phyloP scores from a whole-genome alignment of 768 basidiomycete genomes.

The Imleria badia region DNA sequence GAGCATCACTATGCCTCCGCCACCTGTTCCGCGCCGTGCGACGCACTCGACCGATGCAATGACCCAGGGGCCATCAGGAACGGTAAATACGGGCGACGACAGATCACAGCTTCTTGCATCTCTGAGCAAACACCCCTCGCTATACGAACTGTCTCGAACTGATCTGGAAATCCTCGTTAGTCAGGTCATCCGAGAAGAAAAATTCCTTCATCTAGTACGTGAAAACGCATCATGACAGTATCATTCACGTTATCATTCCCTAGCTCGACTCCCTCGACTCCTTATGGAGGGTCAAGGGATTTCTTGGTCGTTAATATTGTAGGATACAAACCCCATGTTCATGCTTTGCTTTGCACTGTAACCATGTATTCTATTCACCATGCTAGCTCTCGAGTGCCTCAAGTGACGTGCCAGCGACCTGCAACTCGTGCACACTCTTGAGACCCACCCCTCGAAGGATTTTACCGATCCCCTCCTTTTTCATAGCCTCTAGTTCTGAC shows the following conservation, averaged over 20 bases:
- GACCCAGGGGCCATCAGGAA: slow-evolving; percentile 6
- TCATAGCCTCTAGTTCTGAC: slow-evolving; percentile 68
- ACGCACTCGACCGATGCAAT: slow-evolving; percentile 4
- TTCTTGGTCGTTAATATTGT: slow-evolving; percentile 24
- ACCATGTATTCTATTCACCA: background rate
- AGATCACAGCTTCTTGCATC: slow-evolving; percentile 35
- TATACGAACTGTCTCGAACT: slow-evolving; percentile 53
- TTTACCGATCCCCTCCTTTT: slow-evolving; percentile 57
- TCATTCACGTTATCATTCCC: slow-evolving; percentile 14
- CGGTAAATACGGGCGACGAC: slow-evolving; percentile 2
- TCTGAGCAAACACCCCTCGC: slow-evolving; percentile 42
- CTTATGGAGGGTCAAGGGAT: slow-evolving; percentile 52
- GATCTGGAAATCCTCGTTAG: slow-evolving; percentile 58
- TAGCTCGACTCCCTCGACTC: slow-evolving; percentile 55
- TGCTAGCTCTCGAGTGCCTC: slow-evolving; percentile 30
- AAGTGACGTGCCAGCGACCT: slow-evolving; percentile 49
- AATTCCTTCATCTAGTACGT: slow-evolving; percentile 72
- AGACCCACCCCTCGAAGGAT: slow-evolving; percentile 67
- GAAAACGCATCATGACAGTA: background rate
- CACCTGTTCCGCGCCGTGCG: slow-evolving; percentile 25
- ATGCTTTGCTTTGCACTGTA: background rate
- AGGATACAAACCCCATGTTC: background rate
- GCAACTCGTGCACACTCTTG: slow-evolving; percentile 65
- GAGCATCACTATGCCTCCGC: slow-evolving; percentile 30
- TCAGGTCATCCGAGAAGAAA: slow-evolving; percentile 68